Evolutionary conservation across 129 eudicot genomes (phyloP).

Genomic region (Chrysanthemum lavandulifolium): DNA sequence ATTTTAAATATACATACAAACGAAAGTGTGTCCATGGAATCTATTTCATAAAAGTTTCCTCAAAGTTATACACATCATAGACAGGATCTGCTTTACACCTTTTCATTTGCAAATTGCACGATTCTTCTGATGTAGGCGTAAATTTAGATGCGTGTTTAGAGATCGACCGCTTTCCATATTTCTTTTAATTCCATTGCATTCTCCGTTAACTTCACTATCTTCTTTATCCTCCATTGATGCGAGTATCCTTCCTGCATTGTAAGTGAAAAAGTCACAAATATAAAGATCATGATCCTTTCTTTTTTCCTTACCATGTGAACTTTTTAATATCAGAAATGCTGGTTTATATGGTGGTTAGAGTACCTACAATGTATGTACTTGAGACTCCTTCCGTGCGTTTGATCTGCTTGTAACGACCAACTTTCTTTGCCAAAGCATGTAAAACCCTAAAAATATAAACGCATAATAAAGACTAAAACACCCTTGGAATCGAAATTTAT

Average conservation of each 20-base stretch:
- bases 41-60: background rate
- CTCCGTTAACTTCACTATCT: constrained; percentile 30
- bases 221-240: constrained; percentile 41
- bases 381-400: constrained; percentile 96
- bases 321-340: background rate
- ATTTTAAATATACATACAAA: background rate
- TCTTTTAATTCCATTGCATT: constrained; percentile 22
- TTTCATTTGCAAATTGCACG: constrained; percentile 86
- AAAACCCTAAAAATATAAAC: no score
- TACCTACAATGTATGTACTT: constrained; percentile 98
- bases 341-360: constrained; percentile 29
- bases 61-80: background rate
- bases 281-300: background rate
- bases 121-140: constrained; percentile 89
- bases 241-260: constrained; percentile 76
- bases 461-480: no score
- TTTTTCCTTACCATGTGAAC: background rate
- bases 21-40: constrained; percentile 1
- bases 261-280: constrained; percentile 5
- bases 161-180: constrained; percentile 22
- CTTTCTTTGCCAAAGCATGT: constrained; percentile 87
- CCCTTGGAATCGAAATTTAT: no score
- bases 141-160: constrained; percentile 59
- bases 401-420: constrained; percentile 88
- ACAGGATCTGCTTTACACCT: constrained; percentile 38